Base-by-base conservation (phyloP, 345 rosid genomes). In the Ceriops tagal region DNA sequence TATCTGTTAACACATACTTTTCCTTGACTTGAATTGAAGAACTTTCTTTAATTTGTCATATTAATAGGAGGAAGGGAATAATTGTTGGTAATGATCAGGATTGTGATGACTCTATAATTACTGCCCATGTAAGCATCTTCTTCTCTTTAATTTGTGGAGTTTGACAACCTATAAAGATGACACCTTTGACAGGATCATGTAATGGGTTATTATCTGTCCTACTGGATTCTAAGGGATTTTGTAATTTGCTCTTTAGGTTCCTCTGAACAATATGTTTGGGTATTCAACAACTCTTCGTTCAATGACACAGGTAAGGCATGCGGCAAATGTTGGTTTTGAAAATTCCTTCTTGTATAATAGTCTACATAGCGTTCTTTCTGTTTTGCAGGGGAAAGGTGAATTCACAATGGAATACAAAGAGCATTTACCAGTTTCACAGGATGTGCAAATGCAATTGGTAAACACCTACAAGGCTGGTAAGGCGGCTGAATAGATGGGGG, bases 361-460 rank as follows among this genome's bases (percentile, higher is more conserved):
- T 19, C 58, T 21, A 15, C 11, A 6, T 37, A 1, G 43, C 67
- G 34, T 71, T 70, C 53, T 39, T 30, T 62, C 20, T 1, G 30
- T 46, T 21, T 26, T 43, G 30, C 88, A 93, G 88, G 99, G 99
- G 8, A 96, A 96, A 80, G 98, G 98, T 24, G 99, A 96, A 78
- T 92, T 96, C 76, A 86, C 98, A 1, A 96, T 96, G 99, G 99
- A 96, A 77, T 96, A 96, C 87, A 92, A 92, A 78, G 99, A 96
- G 72, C 99, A 96, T 70, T 64, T 53, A 16, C 75, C 99, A 0
- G 99, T 92, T 55, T 86, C 97, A 24, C 89, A 90, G 52, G 97
- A 96, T 35, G 98, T 92, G 69, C 99, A 96, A 64, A 66, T 71
- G 79, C 96, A 89, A 67, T 80, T 96, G 65, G 96, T 92, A 53